These are phyloP conservation scores for Austroboletus novae-zelandiae DNA, from an alignment of 1,284 basidiomycete genomes.

Conservation along the genomic window DNA sequence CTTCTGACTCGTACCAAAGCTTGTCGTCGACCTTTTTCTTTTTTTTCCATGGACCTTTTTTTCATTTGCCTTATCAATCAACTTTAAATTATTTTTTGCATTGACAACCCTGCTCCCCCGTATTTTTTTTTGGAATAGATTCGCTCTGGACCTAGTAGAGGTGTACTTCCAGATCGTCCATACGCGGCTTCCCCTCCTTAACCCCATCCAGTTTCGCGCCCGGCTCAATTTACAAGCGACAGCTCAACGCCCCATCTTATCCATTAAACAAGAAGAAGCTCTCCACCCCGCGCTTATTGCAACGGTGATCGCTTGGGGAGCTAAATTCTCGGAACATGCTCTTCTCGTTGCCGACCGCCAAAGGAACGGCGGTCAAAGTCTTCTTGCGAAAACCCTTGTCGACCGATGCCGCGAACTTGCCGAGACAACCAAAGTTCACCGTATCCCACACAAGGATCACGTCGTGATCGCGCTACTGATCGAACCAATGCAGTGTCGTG, in stretches of 20 bases:
- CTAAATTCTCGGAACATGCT: constrained; percentile 88
- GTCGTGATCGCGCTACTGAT: constrained; percentile 75
- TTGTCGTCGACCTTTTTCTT: constrained; percentile 4
- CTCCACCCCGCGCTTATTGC: constrained; percentile 78
- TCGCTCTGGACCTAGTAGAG: constrained; percentile 85
- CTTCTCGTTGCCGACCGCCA: constrained; percentile 75
- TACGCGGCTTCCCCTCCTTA: constrained; percentile 77
- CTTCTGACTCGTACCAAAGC: constrained; percentile 15
- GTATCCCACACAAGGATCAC: constrained; percentile 77
- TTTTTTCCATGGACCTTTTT: constrained; percentile 9
- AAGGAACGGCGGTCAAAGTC: constrained; percentile 68
- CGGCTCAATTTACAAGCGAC: constrained; percentile 52
- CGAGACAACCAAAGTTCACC: constrained; percentile 81
- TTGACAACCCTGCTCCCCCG: constrained; percentile 17
- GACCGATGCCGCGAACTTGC: constrained; percentile 79
- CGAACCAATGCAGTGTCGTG: constrained; percentile 79
- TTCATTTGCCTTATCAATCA: constrained; percentile 27
- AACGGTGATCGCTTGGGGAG: constrained; percentile 88
- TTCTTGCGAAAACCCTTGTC: constrained; percentile 75
- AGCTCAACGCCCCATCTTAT: constrained; percentile 23
- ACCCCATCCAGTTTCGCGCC: constrained; percentile 71
- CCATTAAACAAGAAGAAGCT: constrained; percentile 33
- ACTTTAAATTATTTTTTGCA: constrained; percentile 6
- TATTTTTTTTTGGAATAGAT: constrained; percentile 44
- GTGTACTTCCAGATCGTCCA: constrained; percentile 89